Base-by-base conservation (phyloP, 2,329 filamentous ascomycete genomes). In the Arthrobotrys sinensis region DNA sequence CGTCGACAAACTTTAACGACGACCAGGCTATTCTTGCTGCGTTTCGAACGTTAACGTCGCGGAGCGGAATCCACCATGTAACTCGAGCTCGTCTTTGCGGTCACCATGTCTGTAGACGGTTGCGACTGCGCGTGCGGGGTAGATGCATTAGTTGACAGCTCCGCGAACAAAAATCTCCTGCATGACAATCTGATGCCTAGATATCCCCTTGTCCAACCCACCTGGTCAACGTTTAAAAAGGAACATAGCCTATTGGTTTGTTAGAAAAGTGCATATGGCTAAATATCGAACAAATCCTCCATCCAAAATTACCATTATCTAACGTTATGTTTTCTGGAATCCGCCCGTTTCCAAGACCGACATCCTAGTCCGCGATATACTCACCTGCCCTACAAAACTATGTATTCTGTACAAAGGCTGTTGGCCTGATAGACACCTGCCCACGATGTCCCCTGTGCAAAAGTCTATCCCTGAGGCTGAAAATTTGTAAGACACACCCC, bases 251-350 rank as follows among this genome's bases (percentile, higher is more conserved):
- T 70, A 70, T 70, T 70, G 67, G 67, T 24, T 45, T 24, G 10
- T 14, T 43, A n/a, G 3, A 19, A 57, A 53, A 5, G 10, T 52
- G 67, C 67, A 63, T 48, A 62, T 40, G 67, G 53, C 45, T 63
- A 62, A 60, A 71, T 63, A 63, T 63, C 38, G 28, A 52, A 19
- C 19, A 63, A 43, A 71, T 63, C 53, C 55, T 64, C 45, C 45
- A 38, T 45, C 43, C 21, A 63, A 63, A 64, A 53, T 71, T 63
- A 38, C 36, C n/a, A 36, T 10, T 50, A 24, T 55, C 16, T 64
- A 73, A 73, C 69, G 69, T 73, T 73, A 73, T 73, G 57, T 10
- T 55, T 64, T 60, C 60, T 66, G 60, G 69, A 66, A 57, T 65
- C 12, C 12, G 21, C 16, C n/a, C 14, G 48, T 16, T 28, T 45